Base-by-base conservation (phyloP, 148 eudicot genomes). In the Rhododendron kiyosumense region DNA sequence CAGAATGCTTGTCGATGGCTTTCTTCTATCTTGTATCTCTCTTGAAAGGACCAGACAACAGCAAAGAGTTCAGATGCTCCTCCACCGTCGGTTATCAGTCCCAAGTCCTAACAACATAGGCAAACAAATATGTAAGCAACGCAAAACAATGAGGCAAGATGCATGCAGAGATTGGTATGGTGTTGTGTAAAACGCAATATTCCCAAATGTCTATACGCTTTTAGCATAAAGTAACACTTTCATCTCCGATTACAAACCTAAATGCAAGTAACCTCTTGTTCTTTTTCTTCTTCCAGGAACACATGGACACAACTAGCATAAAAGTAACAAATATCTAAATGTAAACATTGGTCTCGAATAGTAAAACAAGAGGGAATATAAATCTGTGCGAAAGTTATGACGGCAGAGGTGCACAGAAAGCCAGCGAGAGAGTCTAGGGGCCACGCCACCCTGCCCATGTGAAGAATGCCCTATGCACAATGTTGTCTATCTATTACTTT, bases 21-120 rank as follows among this genome's bases (percentile, higher is more conserved):
- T 83, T 69, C 80, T 32, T 86, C 82, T 26, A 24, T 32, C 78
- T 48, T 32, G 11, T 52, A 78, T 52, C 67, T 75, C 45, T 65
- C 57, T 30, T 43, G 38, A 65, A 63, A 83, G 67, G 30, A 87
- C 46, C 80, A 81, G 79, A 61, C 3, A 32, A 76, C 17, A 34
- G 36, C 82, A 81, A 24, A 83, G 9, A 0, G 17, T 43, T 74
- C 57, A 22, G 54, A 54, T 77, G 6, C 65, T 38, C 79, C 46
- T 24, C 65, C 10, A 49, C 13, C 20, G 18, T 67, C 8, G 1
- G 22, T 20, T 69, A 32, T 22, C 14, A 71, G 20, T 71, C 76
- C 76, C 5, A 10, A 45, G 77, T 65, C 32, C 59, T 20, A 63
- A 1, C 20, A 24, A 17, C 65, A 30, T 65, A 26, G 26, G 59